Percentiles rank a stretch among this genome's conserved stretches.
Evolutionary conservation across 805 yeast genomes (phyloP).

Genomic region (Kuraishia borneana): DNA sequence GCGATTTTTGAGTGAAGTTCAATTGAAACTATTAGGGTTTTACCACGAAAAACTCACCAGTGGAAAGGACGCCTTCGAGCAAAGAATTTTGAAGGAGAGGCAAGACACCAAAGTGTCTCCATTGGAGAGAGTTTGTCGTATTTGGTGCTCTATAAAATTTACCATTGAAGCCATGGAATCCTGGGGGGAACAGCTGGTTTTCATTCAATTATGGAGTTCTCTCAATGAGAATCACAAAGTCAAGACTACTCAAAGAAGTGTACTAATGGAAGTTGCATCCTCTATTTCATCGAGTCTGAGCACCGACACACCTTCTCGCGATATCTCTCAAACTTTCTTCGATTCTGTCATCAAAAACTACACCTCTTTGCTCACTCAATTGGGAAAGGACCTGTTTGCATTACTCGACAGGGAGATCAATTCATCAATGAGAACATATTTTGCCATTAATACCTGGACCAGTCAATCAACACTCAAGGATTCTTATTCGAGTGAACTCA

Average conservation of each 20-base stretch:
- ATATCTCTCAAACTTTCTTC: conserved; percentile 25
- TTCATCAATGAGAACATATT: conserved; percentile 23
- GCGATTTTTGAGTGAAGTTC: conserved; percentile 46
- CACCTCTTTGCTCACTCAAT: conserved; percentile 16
- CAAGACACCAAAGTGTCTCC: conserved; percentile 19
- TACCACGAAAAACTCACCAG: conserved; percentile 32
- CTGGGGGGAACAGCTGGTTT: conserved; percentile 31
- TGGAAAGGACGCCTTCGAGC: conserved; percentile 31
- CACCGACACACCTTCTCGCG: not conserved
- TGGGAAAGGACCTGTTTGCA: conserved; percentile 15
- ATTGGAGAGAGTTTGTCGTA: conserved; percentile 15
- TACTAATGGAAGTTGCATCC: not conserved
- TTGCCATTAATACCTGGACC: conserved; percentile 19
- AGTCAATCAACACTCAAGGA: conserved; percentile 2
- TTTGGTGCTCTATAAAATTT: conserved; percentile 23
- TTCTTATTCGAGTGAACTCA: conserved; percentile 11
- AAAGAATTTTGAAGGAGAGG: conserved; percentile 18
- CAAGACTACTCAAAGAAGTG: conserved; percentile 1
- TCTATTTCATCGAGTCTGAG: not conserved
- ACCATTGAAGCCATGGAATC: conserved; percentile 23
- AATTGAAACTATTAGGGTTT: conserved; percentile 40
- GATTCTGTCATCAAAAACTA: conserved; percentile 30
- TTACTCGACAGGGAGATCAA: conserved; percentile 25
- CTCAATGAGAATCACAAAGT: conserved; percentile 9
- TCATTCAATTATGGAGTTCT: conserved; percentile 29